phyloP scores from a whole-genome alignment of 345 rosid species.

The Hibiscus syriacus region DNA sequence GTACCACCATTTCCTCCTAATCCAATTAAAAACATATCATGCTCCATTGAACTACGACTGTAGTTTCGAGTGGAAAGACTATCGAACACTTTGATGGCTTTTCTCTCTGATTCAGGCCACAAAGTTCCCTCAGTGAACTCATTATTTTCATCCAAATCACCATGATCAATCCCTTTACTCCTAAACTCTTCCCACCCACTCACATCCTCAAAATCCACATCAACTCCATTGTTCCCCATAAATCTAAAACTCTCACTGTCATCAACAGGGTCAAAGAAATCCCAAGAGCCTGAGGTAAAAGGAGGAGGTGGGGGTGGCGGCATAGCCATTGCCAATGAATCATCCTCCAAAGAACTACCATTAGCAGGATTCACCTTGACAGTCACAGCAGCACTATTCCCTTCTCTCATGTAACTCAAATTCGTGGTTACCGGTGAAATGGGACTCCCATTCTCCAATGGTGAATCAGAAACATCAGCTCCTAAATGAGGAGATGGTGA shows the following conservation, averaged over 20 bases:
- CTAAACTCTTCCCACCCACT: constrained; percentile 33
- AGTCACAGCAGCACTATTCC: constrained; percentile 37
- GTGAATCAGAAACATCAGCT: constrained; percentile 53
- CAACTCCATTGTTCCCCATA: constrained; percentile 31
- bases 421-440: constrained; percentile 26
- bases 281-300: constrained; percentile 61
- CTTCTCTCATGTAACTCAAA: constrained; percentile 48
- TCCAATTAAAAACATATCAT: constrained; percentile 3
- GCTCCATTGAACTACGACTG: constrained; percentile 10
- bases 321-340: constrained; percentile 30
- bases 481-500: constrained; percentile 47
- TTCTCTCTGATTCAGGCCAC: constrained; percentile 12
- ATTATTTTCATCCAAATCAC: constrained; percentile 8
- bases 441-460: constrained; percentile 36
- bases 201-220: constrained; percentile 31
- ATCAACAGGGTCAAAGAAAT: constrained; percentile 64
- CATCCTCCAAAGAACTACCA: constrained; percentile 36
- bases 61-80: constrained; percentile 6
- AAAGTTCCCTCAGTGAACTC: not conserved
- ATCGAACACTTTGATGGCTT: constrained; percentile 12
- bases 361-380: constrained; percentile 38
- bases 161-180: constrained; percentile 18
- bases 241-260: constrained; percentile 59
- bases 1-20: too few species aligned
- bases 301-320: constrained; percentile 53